Percentiles rank a stretch among this genome's conserved stretches.
Conservation (phyloP, 2,329 filamentous ascomycete genomes). For the Penicillium sp. region DNA sequence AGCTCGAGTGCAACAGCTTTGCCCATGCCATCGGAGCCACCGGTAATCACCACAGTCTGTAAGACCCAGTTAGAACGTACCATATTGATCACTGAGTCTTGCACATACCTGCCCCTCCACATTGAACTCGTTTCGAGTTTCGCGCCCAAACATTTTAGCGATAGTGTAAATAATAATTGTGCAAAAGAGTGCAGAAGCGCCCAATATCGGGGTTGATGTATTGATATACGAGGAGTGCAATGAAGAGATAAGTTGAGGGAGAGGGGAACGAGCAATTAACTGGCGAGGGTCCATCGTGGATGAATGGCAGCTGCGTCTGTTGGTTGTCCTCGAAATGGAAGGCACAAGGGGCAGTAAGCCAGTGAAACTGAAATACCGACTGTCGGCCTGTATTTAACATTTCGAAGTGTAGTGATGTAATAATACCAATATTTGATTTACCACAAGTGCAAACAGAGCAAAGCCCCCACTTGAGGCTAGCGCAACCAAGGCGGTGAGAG, state of each 20-base stretch:
- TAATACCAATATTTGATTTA: slow-evolving; percentile 8
- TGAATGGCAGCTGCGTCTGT: slow-evolving; percentile 2
- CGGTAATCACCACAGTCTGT: slow-evolving; percentile 84
- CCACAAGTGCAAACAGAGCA: slow-evolving; percentile 23
- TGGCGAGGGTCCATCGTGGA: slow-evolving; percentile 5
- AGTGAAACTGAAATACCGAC: not conserved
- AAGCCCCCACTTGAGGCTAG: slow-evolving; percentile 22
- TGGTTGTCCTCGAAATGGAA: slow-evolving; percentile 2
- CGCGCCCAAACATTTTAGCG: slow-evolving; percentile 42
- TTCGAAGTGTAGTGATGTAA: not conserved
- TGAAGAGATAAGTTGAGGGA: slow-evolving; percentile 21
- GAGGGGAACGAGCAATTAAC: slow-evolving; percentile 16
- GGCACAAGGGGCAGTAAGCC: not conserved
- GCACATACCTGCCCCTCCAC: slow-evolving; percentile 74
- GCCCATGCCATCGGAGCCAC: slow-evolving; percentile 91
- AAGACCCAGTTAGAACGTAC: slow-evolving; percentile 14
- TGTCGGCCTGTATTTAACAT: not conserved
- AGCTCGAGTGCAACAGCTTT: slow-evolving; percentile 71
- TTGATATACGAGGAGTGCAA: slow-evolving; percentile 22
- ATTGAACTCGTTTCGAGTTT: slow-evolving; percentile 66
- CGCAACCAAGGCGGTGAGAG: slow-evolving; percentile 30
- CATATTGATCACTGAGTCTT: not conserved
- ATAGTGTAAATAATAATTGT: slow-evolving; percentile 34
- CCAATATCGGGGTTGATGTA: slow-evolving; percentile 26
- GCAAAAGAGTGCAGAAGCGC: slow-evolving; percentile 33